phyloP scores from a whole-genome alignment of 2,329 filamentous ascomycete species.

The Pezicula radicicola region DNA sequence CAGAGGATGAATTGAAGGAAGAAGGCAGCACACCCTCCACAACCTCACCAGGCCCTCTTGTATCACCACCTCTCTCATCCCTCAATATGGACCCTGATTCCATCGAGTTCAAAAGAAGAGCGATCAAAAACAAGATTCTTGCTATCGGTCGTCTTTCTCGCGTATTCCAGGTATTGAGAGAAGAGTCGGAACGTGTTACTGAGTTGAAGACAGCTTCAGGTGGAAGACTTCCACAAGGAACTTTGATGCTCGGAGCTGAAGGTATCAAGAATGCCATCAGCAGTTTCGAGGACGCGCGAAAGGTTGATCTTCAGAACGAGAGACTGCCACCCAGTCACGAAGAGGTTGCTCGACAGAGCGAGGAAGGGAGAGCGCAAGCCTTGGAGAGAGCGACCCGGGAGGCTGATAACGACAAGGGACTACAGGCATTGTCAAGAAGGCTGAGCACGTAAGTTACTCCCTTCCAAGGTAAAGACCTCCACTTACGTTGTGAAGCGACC shows the following conservation, averaged over 20 bases:
- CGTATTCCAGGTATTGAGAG: slow-evolving; percentile 96
- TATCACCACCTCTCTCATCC: slow-evolving; percentile 66
- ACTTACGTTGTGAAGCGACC: slow-evolving; percentile 15
- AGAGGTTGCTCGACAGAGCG: slow-evolving; percentile 80
- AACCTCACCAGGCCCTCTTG: slow-evolving; percentile 54
- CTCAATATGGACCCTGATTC: slow-evolving; percentile 68
- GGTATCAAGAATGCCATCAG: slow-evolving; percentile 98
- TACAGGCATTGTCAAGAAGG: slow-evolving; percentile 83
- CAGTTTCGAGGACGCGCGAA: slow-evolving; percentile 93
- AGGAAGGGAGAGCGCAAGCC: slow-evolving; percentile 77
- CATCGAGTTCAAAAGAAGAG: slow-evolving; percentile 89
- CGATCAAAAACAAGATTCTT: slow-evolving; percentile 99
- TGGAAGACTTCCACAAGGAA: slow-evolving; percentile 88
- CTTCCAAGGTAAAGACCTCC: background rate
- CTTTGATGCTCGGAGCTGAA: slow-evolving; percentile 95
- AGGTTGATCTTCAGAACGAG: slow-evolving; percentile 97
- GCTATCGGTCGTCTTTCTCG: slow-evolving; percentile 94
- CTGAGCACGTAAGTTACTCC: slow-evolving; percentile 85
- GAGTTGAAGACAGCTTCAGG: slow-evolving; percentile 97
- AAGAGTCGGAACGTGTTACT: slow-evolving; percentile 94
- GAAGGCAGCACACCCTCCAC: slow-evolving; percentile 68
- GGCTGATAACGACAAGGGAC: slow-evolving; percentile 85
- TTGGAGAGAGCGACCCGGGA: slow-evolving; percentile 83
- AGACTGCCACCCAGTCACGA: slow-evolving; percentile 88
- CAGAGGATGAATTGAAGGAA: slow-evolving; percentile 95